Base-by-base conservation (phyloP, 1,284 basidiomycete genomes). In the Marasmius oreades region DNA sequence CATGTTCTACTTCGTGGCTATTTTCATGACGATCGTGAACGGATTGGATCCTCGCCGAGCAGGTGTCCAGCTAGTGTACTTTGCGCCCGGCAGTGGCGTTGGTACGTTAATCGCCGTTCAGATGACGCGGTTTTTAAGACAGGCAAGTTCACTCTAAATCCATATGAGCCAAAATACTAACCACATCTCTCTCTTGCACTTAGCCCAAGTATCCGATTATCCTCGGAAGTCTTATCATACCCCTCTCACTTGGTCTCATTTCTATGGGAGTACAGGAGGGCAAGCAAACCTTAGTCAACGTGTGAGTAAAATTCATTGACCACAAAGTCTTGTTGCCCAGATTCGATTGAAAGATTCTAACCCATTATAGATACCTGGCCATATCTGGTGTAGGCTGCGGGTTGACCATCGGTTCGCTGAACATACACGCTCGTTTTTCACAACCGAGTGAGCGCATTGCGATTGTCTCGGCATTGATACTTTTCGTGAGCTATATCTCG, bases 1-100 rank as follows among this genome's bases (percentile, higher is more conserved):
- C 52, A 74, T 77, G 69, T 79, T 80, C 64, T 81, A 80, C 62
- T 81, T 80, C 57, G 69, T 81, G 46, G 72, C 80, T 0, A 77
- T 81, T 51, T 80, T 79, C 66, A 73, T 77, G 64, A 71, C 72
- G 6, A 70, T 80, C 52, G 79, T 77, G 10, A 66, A 65, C 31
- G 75, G 74, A 1, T 60, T 71, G 28, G 66, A 70, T 16, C 64
- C 76, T 11, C 64, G 69, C 14, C 61, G 70, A 26, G 69, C 76
- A 16, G 79, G 79, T 39, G 68, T 74, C 22, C 79, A 81, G 58
- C 60, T 80, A 24, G 64, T 80, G 11, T 81, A 73, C 62, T 79
- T 81, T 55, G 70, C 77, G 1, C 78, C 80, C 3, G 79, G 78
- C 33, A 61, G 36, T 16, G 55, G 55, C 5, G 55, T 34, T 76